phyloP scores from a whole-genome alignment of 805 yeast genomes.

The Lipomyces spencermartinsiae region DNA sequence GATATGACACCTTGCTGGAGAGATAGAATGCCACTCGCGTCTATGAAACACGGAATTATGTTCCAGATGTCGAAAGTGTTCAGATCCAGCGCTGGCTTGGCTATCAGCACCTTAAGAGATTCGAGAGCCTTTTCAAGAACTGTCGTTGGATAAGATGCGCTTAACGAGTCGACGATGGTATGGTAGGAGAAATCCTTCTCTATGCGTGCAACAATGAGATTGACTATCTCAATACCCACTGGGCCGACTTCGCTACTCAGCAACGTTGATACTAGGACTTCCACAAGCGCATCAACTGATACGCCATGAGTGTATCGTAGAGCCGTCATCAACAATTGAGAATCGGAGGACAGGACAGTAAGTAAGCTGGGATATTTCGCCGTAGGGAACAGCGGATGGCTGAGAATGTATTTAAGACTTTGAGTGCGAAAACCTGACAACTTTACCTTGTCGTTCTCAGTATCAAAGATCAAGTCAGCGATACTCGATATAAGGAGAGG shows the following conservation, averaged over 20 bases:
- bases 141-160: conserved; percentile 3
- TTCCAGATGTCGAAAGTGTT: conserved; percentile 21
- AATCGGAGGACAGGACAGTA: conserved; percentile 50
- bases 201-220: conserved; percentile 9
- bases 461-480: conserved; percentile 43
- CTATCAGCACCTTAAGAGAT: neutral
- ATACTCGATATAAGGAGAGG: conserved; percentile 36
- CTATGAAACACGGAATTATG: conserved; percentile 28
- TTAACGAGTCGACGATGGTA: conserved; percentile 17
- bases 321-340: conserved; percentile 8
- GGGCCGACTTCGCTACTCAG: neutral
- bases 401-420: conserved; percentile 72
- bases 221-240: neutral
- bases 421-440: conserved; percentile 50
- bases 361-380: conserved; percentile 63
- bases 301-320: conserved; percentile 14
- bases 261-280: conserved; percentile 6
- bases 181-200: conserved; percentile 23
- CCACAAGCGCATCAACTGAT: conserved; percentile 9
- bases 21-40: conserved; percentile 31
- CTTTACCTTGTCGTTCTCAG: conserved; percentile 37
- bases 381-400: conserved; percentile 86
- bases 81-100: neutral
- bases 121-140: conserved; percentile 18
- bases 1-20: conserved; percentile 15